Conservation (phyloP, 805 yeast genomes). For the Torulaspora indica region DNA sequence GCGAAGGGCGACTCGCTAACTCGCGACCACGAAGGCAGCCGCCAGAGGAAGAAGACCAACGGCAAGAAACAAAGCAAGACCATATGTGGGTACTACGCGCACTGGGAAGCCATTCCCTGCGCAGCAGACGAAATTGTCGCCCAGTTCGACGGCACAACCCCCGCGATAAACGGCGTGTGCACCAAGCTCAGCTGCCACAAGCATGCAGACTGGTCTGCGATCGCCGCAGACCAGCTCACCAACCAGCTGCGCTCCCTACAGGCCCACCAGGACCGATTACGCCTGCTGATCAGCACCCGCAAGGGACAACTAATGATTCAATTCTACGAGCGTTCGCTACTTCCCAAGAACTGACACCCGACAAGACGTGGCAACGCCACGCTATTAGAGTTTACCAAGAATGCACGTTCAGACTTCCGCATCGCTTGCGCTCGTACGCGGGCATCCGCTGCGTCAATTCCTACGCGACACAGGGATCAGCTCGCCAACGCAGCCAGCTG, state of each 20-base stretch:
- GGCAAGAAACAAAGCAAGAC: constrained; percentile 16
- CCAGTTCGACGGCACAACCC: constrained; percentile 10
- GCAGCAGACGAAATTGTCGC: constrained; percentile 19
- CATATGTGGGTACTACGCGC: constrained; percentile 31
- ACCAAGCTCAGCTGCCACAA: constrained; percentile 27
- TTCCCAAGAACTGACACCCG: neutral
- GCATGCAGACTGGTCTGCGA: constrained; percentile 33
- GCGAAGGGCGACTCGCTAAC: constrained; percentile 1
- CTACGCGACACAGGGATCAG: too few relatives aligned
- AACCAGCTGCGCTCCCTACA: constrained; percentile 27
- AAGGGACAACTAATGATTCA: constrained; percentile 29
- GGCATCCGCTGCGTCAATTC: too few relatives aligned
- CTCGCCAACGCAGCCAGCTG: too few relatives aligned
- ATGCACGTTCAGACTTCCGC: too few relatives aligned
- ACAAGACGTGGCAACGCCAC: neutral
- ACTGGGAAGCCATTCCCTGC: constrained; percentile 14
- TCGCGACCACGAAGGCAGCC: constrained; percentile 3
- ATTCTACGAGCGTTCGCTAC: constrained; percentile 23
- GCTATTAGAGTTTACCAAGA: neutral
- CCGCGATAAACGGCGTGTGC: constrained; percentile 23
- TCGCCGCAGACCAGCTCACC: constrained; percentile 20
- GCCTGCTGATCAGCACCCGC: constrained; percentile 24
- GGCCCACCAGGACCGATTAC: constrained; percentile 24
- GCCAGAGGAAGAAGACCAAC: constrained; percentile 17
- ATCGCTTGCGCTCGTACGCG: too few relatives aligned